Conservation (phyloP, 169 alveolate genomes). For the Eimeria zaria region DNA sequence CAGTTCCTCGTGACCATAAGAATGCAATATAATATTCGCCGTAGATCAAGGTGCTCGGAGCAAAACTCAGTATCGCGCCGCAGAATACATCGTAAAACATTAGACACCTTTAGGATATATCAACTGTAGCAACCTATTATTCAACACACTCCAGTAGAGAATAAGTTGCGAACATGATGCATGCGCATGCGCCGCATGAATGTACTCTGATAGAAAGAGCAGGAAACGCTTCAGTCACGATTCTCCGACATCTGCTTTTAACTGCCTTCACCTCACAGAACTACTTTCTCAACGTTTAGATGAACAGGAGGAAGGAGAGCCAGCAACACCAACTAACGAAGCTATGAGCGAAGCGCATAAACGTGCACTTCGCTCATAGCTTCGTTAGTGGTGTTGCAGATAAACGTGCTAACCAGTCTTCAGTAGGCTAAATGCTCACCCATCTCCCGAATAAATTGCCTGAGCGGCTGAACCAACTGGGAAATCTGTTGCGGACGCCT, state of each 20-base stretch:
- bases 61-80: not conserved
- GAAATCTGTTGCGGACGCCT: slow-evolving; percentile 75
- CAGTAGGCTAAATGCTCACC: slow-evolving; percentile 30
- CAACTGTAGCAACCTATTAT: not conserved
- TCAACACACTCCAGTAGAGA: not conserved
- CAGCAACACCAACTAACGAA: too few species aligned
- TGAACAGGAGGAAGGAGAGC: too few species aligned
- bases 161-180: not conserved
- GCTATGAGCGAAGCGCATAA: not conserved
- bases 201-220: not conserved
- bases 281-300: too few species aligned
- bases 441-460: slow-evolving; percentile 85
- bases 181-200: not conserved
- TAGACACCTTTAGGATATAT: not conserved
- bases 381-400: too few species aligned
- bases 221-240: not conserved
- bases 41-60: not conserved
- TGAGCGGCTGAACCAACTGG: slow-evolving; percentile 80
- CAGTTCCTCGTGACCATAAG: not conserved
- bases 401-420: not conserved
- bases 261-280: slow-evolving; percentile 12
- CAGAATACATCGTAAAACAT: not conserved
- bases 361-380: not conserved
- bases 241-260: not conserved
- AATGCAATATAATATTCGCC: not conserved